Base-by-base conservation (phyloP, 2,329 filamentous ascomycete genomes). In the Sporothrix mexicana region DNA sequence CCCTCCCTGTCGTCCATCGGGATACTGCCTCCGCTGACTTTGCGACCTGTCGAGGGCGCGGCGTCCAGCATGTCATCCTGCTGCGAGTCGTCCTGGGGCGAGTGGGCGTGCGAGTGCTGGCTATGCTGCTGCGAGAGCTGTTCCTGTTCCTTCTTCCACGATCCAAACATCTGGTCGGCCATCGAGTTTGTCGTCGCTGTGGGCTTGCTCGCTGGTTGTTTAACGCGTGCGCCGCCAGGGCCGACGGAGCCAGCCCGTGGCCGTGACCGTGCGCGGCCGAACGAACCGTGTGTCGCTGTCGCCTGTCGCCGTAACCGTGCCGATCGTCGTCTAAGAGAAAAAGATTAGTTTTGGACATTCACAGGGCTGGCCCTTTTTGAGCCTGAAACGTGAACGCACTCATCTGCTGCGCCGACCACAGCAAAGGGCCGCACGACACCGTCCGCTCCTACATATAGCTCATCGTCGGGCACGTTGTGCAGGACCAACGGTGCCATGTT, bases 401-500 rank as follows among this genome's bases (percentile, higher is more conserved):
- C 75, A 30, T 76, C 75, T 20, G 72, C 64, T 8, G 73, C 72
- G 8, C 74, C 75, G 51, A 90, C 85, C 85, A 91, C 89, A 74
- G 89, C 90, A 78, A 91, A 92, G 1, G 90, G 90, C 74, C 90
- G 83, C 79, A 88, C 87, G 75, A 91, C 79, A 74, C 90, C 90
- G 81, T 91, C 90, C 70, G 90, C 88, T 73, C 90, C 90, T 6
- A 88, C 82, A 79, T 91, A 91, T 68, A 89, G 87, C 79, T 91
- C 90, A 69, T 91, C 89, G 76, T 91, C 89, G 72, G 89, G 89
- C 75, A 91, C 90, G 79, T 91, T 91, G 79, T 92, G 90, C 47
- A 92, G 83, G 78, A 91, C 91, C 73, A 91, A 83, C 76, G 90
- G 90, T 73, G 88, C 86, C 88, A 91, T 91, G 17, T 36, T 51